Conservation (phyloP, 306 rosid genomes). For the Vigna hirtella region DNA sequence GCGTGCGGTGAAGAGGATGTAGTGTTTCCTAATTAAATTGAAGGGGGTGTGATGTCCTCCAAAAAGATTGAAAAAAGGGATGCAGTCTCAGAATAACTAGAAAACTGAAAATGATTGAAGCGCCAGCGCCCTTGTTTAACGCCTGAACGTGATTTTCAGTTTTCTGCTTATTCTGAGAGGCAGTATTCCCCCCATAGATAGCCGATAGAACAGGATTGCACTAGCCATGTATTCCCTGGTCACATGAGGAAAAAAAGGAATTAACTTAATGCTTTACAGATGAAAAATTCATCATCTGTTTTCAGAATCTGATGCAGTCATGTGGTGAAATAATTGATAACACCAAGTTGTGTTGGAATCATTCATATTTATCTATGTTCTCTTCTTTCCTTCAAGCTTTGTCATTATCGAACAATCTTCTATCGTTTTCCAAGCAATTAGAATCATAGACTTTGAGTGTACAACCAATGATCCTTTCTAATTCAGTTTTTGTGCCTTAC, state of each 20-base stretch:
- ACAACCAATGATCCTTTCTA: background rate
- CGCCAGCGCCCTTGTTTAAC: too few relatives aligned
- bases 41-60: background rate
- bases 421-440: background rate
- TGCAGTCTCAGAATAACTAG: background rate
- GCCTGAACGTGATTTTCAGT: too few relatives aligned
- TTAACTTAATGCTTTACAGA: background rate
- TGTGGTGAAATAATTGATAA: background rate
- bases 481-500: background rate
- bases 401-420: background rate
- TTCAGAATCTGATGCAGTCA: slow-evolving; percentile 14
- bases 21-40: background rate
- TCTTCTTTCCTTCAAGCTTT: slow-evolving; percentile 15
- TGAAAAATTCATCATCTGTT: background rate
- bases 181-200: too few relatives aligned
- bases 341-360: background rate
- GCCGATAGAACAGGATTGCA: background rate
- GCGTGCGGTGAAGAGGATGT: background rate
- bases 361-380: background rate
- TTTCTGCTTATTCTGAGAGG: too few relatives aligned
- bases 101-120: too few relatives aligned
- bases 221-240: background rate
- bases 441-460: background rate
- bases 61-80: background rate
- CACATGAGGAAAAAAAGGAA: slow-evolving; percentile 3